Percentiles rank a stretch among this genome's conserved stretches.
Conservation (phyloP, 306 rosid genomes). For the Castanea crenata region DNA sequence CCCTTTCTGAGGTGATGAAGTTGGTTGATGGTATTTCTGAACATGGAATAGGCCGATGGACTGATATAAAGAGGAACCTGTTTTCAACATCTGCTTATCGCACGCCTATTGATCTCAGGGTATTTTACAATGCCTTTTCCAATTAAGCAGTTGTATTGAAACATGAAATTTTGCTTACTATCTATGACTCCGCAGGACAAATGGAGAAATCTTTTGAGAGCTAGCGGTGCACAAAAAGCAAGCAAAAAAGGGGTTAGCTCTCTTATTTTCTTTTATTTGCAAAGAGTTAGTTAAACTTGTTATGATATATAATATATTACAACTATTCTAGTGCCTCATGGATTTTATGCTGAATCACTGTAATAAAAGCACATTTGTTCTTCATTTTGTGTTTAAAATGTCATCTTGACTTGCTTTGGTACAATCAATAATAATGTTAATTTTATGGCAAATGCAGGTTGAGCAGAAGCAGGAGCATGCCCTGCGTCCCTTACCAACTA, state of each 20-base stretch:
- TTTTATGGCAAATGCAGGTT: conserved; percentile 46
- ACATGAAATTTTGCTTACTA: conserved; percentile 14
- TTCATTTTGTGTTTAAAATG: not conserved
- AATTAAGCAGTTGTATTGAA: conserved; percentile 9
- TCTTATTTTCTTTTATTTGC: not conserved
- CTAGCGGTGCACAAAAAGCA: conserved; percentile 52
- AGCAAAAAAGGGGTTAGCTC: conserved; percentile 58
- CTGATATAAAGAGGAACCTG: conserved; percentile 67
- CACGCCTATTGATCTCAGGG: conserved; percentile 96
- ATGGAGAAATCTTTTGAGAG: conserved; percentile 87
- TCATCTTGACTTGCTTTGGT: not conserved
- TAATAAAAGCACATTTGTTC: not conserved
- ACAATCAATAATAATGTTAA: not conserved
- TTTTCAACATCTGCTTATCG: conserved; percentile 74
- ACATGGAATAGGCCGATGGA: conserved; percentile 96
- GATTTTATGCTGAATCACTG: not conserved
- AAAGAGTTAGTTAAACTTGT: not conserved
- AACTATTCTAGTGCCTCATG: not conserved
- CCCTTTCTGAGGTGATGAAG: conserved; percentile 61
- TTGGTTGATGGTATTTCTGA: conserved; percentile 93
- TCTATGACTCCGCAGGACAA: conserved; percentile 68
- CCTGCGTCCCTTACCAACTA: conserved; percentile 56
- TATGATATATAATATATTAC: not conserved
- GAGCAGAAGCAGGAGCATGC: conserved; percentile 51
- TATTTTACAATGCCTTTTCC: conserved; percentile 31